phyloP scores from a whole-genome alignment of 2,329 filamentous ascomycete genomes.

The Aspergillus pseudoglaucus region DNA sequence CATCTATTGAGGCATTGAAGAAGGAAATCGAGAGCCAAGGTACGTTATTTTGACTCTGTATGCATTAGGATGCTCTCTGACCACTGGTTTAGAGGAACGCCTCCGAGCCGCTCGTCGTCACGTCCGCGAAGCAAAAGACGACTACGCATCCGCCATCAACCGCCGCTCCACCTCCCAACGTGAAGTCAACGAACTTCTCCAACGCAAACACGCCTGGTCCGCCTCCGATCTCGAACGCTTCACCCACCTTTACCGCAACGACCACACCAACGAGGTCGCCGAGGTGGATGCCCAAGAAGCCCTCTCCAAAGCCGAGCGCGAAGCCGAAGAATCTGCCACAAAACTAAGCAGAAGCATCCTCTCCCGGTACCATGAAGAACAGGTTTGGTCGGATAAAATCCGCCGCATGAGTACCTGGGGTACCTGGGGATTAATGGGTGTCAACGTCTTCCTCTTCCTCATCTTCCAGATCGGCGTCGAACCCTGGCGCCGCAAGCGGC shows the following conservation, averaged over 20 bases:
- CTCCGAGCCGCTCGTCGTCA: slow-evolving; percentile 51
- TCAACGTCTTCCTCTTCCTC: slow-evolving; percentile 86
- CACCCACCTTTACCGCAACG: slow-evolving; percentile 81
- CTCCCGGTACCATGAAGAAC: slow-evolving; percentile 93
- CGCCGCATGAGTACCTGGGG: slow-evolving; percentile 95
- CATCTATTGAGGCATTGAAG: slow-evolving; percentile 81
- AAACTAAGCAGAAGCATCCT: slow-evolving; percentile 76
- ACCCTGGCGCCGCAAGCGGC: slow-evolving; percentile 75
- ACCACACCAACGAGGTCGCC: slow-evolving; percentile 86
- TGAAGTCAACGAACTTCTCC: slow-evolving; percentile 88
- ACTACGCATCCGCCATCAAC: slow-evolving; percentile 76
- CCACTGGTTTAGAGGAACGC: slow-evolving; percentile 40
- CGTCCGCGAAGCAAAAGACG: slow-evolving; percentile 65
- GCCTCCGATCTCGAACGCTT: slow-evolving; percentile 86
- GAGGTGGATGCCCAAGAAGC: slow-evolving; percentile 66
- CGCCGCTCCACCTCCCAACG: slow-evolving; percentile 84
- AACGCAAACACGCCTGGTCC: slow-evolving; percentile 89
- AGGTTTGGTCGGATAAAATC: slow-evolving; percentile 98
- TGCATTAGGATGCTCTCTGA: background rate
- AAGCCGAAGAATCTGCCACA: slow-evolving; percentile 69
- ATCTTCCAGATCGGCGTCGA: slow-evolving; percentile 84
- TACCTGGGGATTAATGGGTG: slow-evolving; percentile 94
- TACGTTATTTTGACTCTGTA: slow-evolving; percentile 22
- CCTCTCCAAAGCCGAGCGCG: slow-evolving; percentile 68
- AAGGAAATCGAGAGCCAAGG: slow-evolving; percentile 64